Evolutionary conservation across 202 grass and related monocot genomes (phyloP).

Genomic region (Carex sylvatica): DNA sequence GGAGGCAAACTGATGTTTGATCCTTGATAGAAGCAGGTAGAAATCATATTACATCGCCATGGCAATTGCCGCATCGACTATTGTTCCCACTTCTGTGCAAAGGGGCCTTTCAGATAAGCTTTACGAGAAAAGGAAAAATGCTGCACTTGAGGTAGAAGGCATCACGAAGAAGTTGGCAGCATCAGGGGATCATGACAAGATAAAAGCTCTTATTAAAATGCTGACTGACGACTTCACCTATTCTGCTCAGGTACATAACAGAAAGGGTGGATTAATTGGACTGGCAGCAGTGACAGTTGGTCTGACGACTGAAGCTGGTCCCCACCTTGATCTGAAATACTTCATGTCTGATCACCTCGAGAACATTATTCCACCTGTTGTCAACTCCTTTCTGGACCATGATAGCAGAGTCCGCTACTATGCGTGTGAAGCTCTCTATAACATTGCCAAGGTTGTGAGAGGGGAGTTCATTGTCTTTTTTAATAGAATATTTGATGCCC

Average conservation of each 20-base stretch:
- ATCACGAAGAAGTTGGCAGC: constrained; percentile 76
- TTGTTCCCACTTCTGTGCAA: constrained; percentile 66
- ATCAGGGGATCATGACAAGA: constrained; percentile 77
- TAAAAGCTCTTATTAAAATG: constrained; percentile 61
- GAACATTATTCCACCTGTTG: constrained; percentile 77
- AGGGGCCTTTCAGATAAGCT: constrained; percentile 93
- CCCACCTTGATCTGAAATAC: constrained; percentile 60
- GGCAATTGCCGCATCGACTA: constrained; percentile 42
- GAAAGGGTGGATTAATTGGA: constrained; percentile 95
- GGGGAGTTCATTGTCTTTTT: constrained; percentile 95
- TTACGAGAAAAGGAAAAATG: constrained; percentile 98
- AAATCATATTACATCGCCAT: constrained; percentile 33
- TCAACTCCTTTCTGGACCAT: constrained; percentile 79
- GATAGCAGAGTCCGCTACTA: constrained; percentile 98
- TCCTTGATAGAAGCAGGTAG: background rate
- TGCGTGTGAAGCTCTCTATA: constrained; percentile 98
- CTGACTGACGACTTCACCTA: constrained; percentile 62
- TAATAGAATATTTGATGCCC: constrained; percentile 94
- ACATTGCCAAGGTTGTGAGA: constrained; percentile 99
- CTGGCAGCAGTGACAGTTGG: constrained; percentile 88
- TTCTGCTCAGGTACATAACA: constrained; percentile 65
- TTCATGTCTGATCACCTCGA: constrained; percentile 20
- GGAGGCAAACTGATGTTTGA: background rate
- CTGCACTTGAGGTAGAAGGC: constrained; percentile 93
- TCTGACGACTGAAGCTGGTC: constrained; percentile 71